Base-by-base conservation (phyloP, 1,139 yeast species). In the Wickerhamomyces sp. region DNA sequence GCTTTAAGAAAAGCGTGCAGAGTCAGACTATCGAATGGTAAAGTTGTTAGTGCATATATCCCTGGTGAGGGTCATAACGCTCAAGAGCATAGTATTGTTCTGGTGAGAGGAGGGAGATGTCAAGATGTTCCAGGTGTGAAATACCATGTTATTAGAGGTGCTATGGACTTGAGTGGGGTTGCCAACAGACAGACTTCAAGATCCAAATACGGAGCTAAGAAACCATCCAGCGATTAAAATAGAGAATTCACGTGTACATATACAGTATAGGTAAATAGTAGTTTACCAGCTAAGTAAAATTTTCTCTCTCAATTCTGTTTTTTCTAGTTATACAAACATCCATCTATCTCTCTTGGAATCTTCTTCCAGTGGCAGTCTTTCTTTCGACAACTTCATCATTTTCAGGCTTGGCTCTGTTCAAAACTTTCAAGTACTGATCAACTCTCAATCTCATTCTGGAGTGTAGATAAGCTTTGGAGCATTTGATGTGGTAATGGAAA, bases 1-100 rank as follows among this genome's bases (percentile, higher is more conserved):
- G 96, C 99, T 14, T 91, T 88, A 63, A 76, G 99, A 64, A 93
- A 93, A 61, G 95, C 95, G 37, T 88, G 95, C 49, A 82, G 97
- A 68, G 98, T 93, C 20, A 75, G 96, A 61, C 71, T 93, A 43
- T 77, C 95, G 15, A 91, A 86, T 54, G 98, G 98, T 23, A 82
- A 80, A 48, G 81, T 85, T 34, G 75, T 91, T 15, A 81, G 94
- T 35, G 96, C 96, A 4, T 88, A 89, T 59, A 91, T 93, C 41
- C 96, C 97, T 11, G 99, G 99, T 38, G 97, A 91, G 57, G 98
- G 99, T 17, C 98, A 93, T 62, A 91, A 91, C 55, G 91, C 94
- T 28, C 97, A 91, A 65, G 99, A 93, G 62, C 99, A 93, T 64
- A 87, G 94, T 55, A 94, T 91, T 37, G 97, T 93, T 3, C 75